Evolutionary conservation across 73 alveolate species (phyloP).

Genomic region (Blepharisma japonicum): DNA sequence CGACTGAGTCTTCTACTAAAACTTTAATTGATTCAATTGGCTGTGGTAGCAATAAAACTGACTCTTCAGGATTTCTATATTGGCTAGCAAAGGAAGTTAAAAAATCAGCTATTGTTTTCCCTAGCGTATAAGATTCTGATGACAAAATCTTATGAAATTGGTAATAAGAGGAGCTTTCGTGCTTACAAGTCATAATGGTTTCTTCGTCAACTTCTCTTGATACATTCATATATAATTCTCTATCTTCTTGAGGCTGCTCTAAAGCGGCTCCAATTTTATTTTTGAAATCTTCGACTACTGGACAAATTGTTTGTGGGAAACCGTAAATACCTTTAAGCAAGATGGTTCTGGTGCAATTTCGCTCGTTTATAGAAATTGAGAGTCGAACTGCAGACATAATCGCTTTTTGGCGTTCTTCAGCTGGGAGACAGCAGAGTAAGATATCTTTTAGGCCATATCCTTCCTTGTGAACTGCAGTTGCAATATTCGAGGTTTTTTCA

Average conservation of each 20-base stretch:
- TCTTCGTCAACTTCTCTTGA: slow-evolving; percentile 31
- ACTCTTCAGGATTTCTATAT: slow-evolving; percentile 50
- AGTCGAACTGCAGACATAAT: slow-evolving; percentile 19
- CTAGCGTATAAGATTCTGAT: slow-evolving; percentile 57
- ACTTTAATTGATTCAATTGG: slow-evolving; percentile 52
- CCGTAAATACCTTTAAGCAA: slow-evolving; percentile 15
- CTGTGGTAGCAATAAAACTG: slow-evolving; percentile 49
- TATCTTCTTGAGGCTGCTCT: not conserved
- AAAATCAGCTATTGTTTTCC: slow-evolving; percentile 46
- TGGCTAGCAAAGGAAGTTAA: slow-evolving; percentile 39
- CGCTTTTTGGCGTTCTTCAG: slow-evolving; percentile 23
- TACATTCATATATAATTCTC: not conserved
- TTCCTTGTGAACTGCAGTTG: slow-evolving; percentile 30
- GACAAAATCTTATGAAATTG: slow-evolving; percentile 65
- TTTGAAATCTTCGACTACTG: not conserved
- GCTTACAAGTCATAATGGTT: slow-evolving; percentile 20
- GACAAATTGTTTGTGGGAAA: not conserved
- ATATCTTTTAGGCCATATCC: slow-evolving; percentile 1
- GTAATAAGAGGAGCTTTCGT: slow-evolving; percentile 43
- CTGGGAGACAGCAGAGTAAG: slow-evolving; percentile 26
- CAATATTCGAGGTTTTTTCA: not conserved
- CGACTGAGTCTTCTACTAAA: slow-evolving; percentile 51
- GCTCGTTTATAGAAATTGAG: slow-evolving; percentile 1
- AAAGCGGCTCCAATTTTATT: not conserved
- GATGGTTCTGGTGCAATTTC: slow-evolving; percentile 2